Evolutionary conservation across 306 rosid genomes (phyloP).

Genomic region (Glycyrrhiza uralensis): DNA sequence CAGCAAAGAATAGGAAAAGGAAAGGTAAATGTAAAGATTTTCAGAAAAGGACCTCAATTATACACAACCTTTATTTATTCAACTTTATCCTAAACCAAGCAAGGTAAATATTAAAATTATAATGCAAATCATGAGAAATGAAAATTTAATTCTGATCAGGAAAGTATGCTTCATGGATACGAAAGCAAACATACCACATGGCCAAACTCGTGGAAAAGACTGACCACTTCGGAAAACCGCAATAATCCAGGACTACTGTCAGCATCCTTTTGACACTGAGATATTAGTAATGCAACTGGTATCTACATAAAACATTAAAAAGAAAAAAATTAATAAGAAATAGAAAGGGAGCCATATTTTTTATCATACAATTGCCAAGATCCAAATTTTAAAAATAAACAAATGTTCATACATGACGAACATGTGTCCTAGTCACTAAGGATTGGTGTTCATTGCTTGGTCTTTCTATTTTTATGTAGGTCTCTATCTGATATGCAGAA

Average conservation of each 20-base stretch:
- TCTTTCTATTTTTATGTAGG: background rate
- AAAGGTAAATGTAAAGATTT: background rate
- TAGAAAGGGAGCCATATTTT: background rate
- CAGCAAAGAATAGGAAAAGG: background rate
- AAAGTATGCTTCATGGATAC: conserved; percentile 18
- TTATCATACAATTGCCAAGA: background rate
- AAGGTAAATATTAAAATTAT: conserved; percentile 1
- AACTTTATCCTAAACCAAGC: background rate
- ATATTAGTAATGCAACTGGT: conserved; percentile 73
- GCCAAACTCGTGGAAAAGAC: conserved; percentile 94
- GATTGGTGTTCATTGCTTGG: background rate
- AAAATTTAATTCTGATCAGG: conserved; percentile 14
- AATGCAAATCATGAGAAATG: background rate
- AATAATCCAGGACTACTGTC: conserved; percentile 60
- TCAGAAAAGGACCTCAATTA: background rate
- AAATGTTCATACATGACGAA: background rate
- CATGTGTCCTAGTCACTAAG: background rate
- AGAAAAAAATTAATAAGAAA: background rate
- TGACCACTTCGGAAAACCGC: conserved; percentile 87
- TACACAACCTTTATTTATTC: background rate
- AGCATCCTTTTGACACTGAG: conserved; percentile 67
- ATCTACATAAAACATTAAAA: conserved; percentile 45
- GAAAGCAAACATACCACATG: conserved; percentile 80
- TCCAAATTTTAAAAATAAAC: background rate
- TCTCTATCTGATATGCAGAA: conserved; percentile 12